Percentiles rank a stretch among this genome's conserved stretches.
Evolutionary conservation across 352 stramenopile species (phyloP).

Genomic region (Pythium dissotocum): DNA sequence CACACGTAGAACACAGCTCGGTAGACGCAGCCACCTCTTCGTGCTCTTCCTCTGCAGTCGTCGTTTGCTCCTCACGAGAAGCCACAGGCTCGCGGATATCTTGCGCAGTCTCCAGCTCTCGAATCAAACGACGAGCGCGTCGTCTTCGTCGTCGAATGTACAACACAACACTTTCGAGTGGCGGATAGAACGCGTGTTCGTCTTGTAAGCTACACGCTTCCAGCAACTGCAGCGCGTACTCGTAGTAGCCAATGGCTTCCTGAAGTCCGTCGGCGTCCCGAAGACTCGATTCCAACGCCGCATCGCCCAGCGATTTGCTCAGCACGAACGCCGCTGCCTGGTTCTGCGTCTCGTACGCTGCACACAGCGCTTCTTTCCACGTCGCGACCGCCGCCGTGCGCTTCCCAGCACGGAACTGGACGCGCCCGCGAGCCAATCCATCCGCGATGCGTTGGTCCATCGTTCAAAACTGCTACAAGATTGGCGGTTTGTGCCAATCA

Average conservation of each 20-base stretch:
- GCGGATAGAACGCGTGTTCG: conserved; percentile 5
- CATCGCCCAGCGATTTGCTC: conserved; percentile 67
- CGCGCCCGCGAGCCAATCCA: conserved; percentile 34
- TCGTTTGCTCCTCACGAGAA: not conserved
- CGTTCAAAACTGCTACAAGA: not conserved
- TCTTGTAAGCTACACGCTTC: conserved; percentile 15
- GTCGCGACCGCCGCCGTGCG: conserved; percentile 35
- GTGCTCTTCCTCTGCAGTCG: not conserved
- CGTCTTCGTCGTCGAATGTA: conserved; percentile 25
- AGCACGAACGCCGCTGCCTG: conserved; percentile 67
- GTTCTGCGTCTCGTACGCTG: conserved; percentile 49
- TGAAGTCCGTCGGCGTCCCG: not conserved
- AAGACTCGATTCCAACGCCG: conserved; percentile 9
- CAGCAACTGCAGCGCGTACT: conserved; percentile 27
- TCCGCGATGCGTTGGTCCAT: conserved; percentile 19
- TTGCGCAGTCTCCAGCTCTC: not conserved
- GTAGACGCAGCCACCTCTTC: not conserved
- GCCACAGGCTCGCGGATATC: not conserved
- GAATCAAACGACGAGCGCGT: conserved; percentile 8
- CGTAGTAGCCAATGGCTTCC: conserved; percentile 28
- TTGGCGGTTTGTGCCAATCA: not conserved
- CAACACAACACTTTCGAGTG: conserved; percentile 14
- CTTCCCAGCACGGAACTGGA: conserved; percentile 36
- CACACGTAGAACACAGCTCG: conserved; percentile 56
- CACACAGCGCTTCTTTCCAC: conserved; percentile 54